These are phyloP conservation scores for Candida golubevii DNA, from an alignment of 805 yeast genomes.

Conservation along the genomic window DNA sequence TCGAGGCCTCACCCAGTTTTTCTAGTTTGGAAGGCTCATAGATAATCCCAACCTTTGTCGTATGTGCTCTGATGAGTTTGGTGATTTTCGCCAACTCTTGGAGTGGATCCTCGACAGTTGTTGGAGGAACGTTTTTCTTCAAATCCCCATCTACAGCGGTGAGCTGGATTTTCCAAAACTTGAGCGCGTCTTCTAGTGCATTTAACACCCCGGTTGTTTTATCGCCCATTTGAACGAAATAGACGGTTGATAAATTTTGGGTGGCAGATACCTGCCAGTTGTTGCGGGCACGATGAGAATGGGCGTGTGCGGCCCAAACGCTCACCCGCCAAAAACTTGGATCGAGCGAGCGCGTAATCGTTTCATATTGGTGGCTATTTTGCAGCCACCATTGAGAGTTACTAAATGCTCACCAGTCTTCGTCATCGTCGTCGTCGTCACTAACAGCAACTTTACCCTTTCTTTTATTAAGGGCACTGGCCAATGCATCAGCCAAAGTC, in stretches of 20 bases:
- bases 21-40: slow-evolving; percentile 54
- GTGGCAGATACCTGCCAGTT: too few relatives aligned
- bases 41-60: slow-evolving; percentile 71
- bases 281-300: too few relatives aligned
- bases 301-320: too few relatives aligned
- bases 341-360: too few relatives aligned
- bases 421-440: slow-evolving; percentile 83
- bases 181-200: slow-evolving; percentile 17
- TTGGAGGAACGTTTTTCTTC: slow-evolving; percentile 11
- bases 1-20: slow-evolving; percentile 43
- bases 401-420: slow-evolving; percentile 27
- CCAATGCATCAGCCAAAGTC: slow-evolving; percentile 78
- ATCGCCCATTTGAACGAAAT: neutral
- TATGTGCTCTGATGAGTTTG: slow-evolving; percentile 63
- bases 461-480: slow-evolving; percentile 78
- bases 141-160: slow-evolving; percentile 5
- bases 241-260: too few relatives aligned
- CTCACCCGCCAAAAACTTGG: too few relatives aligned
- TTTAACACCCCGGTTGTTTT: slow-evolving; percentile 7
- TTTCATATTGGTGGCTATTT: too few relatives aligned
- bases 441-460: slow-evolving; percentile 77
- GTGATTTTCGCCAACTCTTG: slow-evolving; percentile 57
- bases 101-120: slow-evolving; percentile 40
- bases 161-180: slow-evolving; percentile 13
- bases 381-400: too few relatives aligned